phyloP scores from a whole-genome alignment of 139 green algal species.

The Spirogloea muscicola region DNA sequence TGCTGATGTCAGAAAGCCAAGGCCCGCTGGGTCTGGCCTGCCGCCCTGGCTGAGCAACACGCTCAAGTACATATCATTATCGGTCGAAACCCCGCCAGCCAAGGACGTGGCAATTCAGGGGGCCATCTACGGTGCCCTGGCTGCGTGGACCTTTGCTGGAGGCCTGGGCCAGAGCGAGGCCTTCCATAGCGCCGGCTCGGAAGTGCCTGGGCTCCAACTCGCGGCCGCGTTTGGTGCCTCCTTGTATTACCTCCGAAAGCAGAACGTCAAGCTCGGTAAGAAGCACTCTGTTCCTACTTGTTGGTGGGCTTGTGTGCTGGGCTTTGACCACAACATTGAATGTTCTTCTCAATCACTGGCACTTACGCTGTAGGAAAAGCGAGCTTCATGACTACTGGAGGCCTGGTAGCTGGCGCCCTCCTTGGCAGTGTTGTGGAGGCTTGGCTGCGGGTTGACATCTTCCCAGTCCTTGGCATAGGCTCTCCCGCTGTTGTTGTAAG shows the following conservation, averaged over 20 bases:
- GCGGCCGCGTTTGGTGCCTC: slow-evolving; percentile 62
- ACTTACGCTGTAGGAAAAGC: slow-evolving; percentile 51
- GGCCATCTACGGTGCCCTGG: slow-evolving; percentile 58
- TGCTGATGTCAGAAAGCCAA: slow-evolving; percentile 52
- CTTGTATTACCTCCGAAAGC: slow-evolving; percentile 75
- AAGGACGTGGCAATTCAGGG: slow-evolving; percentile 13
- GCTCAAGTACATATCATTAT: slow-evolving; percentile 52
- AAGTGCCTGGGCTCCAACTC: slow-evolving; percentile 73
- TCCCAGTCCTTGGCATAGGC: slow-evolving; percentile 55
- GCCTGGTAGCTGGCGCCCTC: slow-evolving; percentile 63
- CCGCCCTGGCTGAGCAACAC: slow-evolving; percentile 2
- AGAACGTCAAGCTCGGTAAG: slow-evolving; percentile 59
- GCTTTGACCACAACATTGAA: neutral
- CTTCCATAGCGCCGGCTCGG: slow-evolving; percentile 38
- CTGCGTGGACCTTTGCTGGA: slow-evolving; percentile 56
- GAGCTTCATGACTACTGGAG: slow-evolving; percentile 54
- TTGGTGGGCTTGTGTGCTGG: neutral
- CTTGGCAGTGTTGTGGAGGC: slow-evolving; percentile 65
- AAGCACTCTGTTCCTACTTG: neutral
- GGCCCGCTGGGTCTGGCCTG: neutral
- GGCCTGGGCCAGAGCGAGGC: neutral
- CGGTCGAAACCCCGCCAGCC: neutral
- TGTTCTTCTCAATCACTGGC: neutral
- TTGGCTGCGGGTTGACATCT: slow-evolving; percentile 82
- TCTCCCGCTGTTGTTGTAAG: slow-evolving; percentile 37